phyloP scores from a whole-genome alignment of 1,284 basidiomycete species.

The Cronartium quercuum region DNA sequence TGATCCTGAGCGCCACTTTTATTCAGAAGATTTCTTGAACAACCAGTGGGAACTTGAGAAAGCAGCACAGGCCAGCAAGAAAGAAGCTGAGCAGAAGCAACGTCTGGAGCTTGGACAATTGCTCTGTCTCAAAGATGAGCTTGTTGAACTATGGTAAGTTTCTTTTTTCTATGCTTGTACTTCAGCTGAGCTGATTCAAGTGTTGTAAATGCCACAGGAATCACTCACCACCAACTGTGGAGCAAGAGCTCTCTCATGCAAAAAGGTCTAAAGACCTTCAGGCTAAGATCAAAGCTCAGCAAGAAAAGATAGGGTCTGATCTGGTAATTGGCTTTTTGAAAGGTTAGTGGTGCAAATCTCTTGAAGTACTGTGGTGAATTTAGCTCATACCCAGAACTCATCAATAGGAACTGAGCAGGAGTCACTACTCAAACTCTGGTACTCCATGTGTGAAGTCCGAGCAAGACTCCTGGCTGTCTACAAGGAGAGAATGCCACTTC shows the following conservation, averaged over 20 bases:
- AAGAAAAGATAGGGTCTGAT: not conserved
- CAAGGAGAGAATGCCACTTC: not conserved
- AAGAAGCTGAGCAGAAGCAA: not conserved
- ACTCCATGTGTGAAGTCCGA: not conserved
- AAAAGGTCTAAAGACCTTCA: not conserved
- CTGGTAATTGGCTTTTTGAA: not conserved
- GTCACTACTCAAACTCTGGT: not conserved
- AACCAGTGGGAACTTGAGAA: not conserved
- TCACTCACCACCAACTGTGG: not conserved
- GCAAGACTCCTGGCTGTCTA: not conserved
- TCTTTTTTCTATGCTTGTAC: not conserved
- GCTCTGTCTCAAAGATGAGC: constrained; percentile 1
- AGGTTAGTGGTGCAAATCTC: not conserved
- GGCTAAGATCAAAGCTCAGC: not conserved
- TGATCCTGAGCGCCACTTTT: not conserved
- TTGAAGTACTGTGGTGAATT: not conserved
- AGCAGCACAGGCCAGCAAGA: not conserved
- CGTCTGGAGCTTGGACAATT: not conserved
- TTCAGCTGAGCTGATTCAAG: not conserved
- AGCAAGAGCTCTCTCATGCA: not conserved
- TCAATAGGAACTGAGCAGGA: not conserved
- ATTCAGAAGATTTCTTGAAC: not conserved
- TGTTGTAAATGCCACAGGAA: not conserved
- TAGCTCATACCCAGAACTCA: not conserved
- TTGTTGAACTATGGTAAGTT: not conserved